A percentile compares a stretch with the other conserved stretches of the same genome.
phyloP scores from a whole-genome alignment of 1,284 basidiomycete genomes.

The Melampsora occidentalis region DNA sequence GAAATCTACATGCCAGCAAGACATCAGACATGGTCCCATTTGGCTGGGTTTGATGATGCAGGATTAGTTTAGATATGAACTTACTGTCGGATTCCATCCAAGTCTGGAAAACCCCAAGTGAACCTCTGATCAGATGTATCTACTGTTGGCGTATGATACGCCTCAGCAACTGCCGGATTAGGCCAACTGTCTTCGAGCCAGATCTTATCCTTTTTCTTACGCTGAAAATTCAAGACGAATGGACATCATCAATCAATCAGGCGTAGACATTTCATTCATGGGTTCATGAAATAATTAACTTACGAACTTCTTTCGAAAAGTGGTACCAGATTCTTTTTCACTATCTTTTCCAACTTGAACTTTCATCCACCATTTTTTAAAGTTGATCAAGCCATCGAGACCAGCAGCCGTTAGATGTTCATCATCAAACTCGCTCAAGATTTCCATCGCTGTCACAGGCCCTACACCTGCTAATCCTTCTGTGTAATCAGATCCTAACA shows the following conservation, averaged over 20 bases:
- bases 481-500: slow-evolving; percentile 94
- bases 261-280: neutral
- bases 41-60: neutral
- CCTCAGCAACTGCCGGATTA: slow-evolving; percentile 82
- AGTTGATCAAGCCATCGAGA: slow-evolving; percentile 73
- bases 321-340: slow-evolving; percentile 64
- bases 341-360: slow-evolving; percentile 88
- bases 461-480: slow-evolving; percentile 94
- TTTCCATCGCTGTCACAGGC: slow-evolving; percentile 93
- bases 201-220: slow-evolving; percentile 55
- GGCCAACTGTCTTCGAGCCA: slow-evolving; percentile 82
- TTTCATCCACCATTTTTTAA: slow-evolving; percentile 90
- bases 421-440: slow-evolving; percentile 72
- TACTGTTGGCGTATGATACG: slow-evolving; percentile 85
- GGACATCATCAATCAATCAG: no score
- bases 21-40: slow-evolving; percentile 45
- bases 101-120: slow-evolving; percentile 93
- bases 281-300: slow-evolving; percentile 53
- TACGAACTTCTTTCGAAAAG: slow-evolving; percentile 80
- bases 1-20: slow-evolving; percentile 62
- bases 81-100: slow-evolving; percentile 71
- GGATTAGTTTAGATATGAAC: neutral
- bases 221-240: neutral
- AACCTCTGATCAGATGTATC: slow-evolving; percentile 91
- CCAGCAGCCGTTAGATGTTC: slow-evolving; percentile 57